phyloP scores from a whole-genome alignment of 2,329 filamentous ascomycete genomes.

The Monascus ruber region DNA sequence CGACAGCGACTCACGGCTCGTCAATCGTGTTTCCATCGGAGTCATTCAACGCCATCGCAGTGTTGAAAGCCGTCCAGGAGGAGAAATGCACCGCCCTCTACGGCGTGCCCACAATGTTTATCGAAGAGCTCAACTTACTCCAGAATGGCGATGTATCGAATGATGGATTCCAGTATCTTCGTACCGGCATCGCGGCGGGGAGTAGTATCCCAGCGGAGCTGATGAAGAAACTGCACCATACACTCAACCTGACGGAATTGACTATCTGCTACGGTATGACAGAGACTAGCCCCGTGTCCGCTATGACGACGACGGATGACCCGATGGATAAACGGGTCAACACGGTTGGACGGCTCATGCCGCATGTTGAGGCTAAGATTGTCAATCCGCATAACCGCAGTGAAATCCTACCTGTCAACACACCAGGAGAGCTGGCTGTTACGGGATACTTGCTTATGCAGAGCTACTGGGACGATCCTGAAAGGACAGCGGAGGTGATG shows the following conservation, averaged over 20 bases:
- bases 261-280: conserved; percentile 98
- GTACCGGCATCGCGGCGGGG: conserved; percentile 87
- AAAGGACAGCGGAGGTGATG: conserved; percentile 57
- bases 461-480: conserved; percentile 72
- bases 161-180: conserved; percentile 52
- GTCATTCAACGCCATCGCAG: conserved; percentile 69
- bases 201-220: conserved; percentile 71
- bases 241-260: conserved; percentile 65
- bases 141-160: conserved; percentile 37
- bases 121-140: conserved; percentile 72
- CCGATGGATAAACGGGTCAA: conserved; percentile 60
- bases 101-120: conserved; percentile 90
- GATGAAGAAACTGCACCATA: conserved; percentile 53
- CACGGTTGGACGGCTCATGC: conserved; percentile 69
- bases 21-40: conserved; percentile 77
- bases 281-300: conserved; percentile 60
- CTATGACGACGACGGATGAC: conserved; percentile 73
- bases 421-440: conserved; percentile 70
- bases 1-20: conserved; percentile 70
- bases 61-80: conserved; percentile 53
- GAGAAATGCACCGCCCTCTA: conserved; percentile 61
- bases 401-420: conserved; percentile 49
- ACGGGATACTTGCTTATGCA: conserved; percentile 83
- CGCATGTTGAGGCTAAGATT: conserved; percentile 70
- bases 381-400: conserved; percentile 56